Base-by-base conservation (phyloP, 345 rosid genomes). In the Viola odorata region DNA sequence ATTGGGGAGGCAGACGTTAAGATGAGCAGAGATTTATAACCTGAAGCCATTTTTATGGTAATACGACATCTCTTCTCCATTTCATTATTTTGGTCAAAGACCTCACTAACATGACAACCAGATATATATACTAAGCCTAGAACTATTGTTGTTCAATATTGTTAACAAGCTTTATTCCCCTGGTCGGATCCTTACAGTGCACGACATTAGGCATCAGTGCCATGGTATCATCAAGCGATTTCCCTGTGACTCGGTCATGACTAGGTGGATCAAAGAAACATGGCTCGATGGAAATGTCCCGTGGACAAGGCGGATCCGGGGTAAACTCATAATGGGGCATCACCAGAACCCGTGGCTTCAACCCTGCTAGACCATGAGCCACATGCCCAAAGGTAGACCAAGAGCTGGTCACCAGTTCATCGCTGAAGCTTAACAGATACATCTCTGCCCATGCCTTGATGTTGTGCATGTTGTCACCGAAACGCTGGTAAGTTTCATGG, bases 351-450 rank as follows among this genome's bases (percentile, higher is more conserved):
- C 73, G 52, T n/a, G 73, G 67, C 42, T n/a, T 69, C 49, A 59
- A n/a, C 8, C 59, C 73, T 62, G 67, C 67, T 5, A 69, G 68
- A 9, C 73, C 73, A 41, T 69, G 73, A 50, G 67, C 67, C 12
- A 69, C 53, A n/a, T 69, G 61, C n/a, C 73, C 67, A 37, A 69
- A 69, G 17, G 73, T 69, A 10, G 73, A 69, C 73, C 54, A 56
- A 1, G 62, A n/a, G 37, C 62, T 69, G 4, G 73, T 69, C 44
- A 69, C 57, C 57, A 69, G 17, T 12, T 48, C 67, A 55, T 69
- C 67, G 41, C 67, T 61, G 12, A 69, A 40, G 44, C 73, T 69
- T n/a, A 69, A 11, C 17, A 69, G 50, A 42, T 62, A 16, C 37
- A 61, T 69, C 50, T 69, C 67, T 23, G 55, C 73, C 73, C 62